Percentiles rank a stretch among this genome's conserved stretches.
phyloP scores from a whole-genome alignment of 164 flowering plant genomes.

The Dillenia suffruticosa region DNA sequence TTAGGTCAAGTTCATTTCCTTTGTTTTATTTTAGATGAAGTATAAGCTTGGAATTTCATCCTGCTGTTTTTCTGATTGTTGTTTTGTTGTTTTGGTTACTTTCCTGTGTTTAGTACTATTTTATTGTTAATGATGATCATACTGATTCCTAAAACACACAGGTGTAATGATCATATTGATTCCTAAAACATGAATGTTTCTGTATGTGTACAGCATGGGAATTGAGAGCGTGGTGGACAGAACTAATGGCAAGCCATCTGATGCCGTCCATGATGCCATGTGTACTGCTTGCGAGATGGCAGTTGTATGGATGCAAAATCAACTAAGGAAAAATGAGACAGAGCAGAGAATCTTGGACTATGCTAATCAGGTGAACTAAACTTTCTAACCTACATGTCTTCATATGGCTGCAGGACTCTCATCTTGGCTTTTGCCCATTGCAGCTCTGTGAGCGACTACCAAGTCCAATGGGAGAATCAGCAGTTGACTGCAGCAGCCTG shows the following conservation, averaged over 20 bases:
- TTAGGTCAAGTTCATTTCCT: constrained; percentile 45
- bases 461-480: constrained; percentile 88
- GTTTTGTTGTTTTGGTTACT: background rate
- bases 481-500: constrained; percentile 55
- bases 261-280: constrained; percentile 39
- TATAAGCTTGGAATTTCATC: too few species aligned
- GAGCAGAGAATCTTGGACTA: constrained; percentile 58
- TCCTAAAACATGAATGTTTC: background rate
- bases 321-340: constrained; percentile 54
- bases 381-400: background rate
- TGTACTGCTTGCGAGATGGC: constrained; percentile 84
- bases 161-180: too few species aligned
- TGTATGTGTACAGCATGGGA: constrained; percentile 38
- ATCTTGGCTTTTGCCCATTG: constrained; percentile 16
- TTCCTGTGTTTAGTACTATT: background rate
- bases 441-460: constrained; percentile 88
- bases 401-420: background rate
- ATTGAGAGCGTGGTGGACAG: constrained; percentile 70
- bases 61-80: background rate
- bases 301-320: constrained; percentile 83
- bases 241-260: constrained; percentile 30
- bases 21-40: background rate
- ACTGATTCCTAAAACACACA: too few species aligned
- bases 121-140: too few species aligned
- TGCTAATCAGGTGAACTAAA: constrained; percentile 47